Base-by-base conservation (phyloP, 1,139 yeast species). In the Yamadazyma oceani region DNA sequence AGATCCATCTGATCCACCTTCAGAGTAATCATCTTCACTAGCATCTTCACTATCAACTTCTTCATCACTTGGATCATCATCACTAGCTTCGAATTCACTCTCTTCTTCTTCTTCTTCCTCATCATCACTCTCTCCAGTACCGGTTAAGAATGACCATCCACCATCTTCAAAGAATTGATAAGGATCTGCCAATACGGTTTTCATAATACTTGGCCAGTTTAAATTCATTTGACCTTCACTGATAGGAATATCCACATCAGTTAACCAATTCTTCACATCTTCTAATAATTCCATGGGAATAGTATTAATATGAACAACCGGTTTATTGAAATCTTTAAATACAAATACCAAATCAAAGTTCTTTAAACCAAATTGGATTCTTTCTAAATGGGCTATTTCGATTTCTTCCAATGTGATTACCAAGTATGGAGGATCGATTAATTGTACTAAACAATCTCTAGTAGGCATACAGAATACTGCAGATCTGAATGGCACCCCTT, bases 401-500 rank as follows among this genome's bases (percentile, higher is more conserved):
- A 92, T 86, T 55, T 92, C 98, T 50, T 82, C 89, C 48, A 92
- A 71, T 3, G 96, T 87, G 25, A 92, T 82, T 27, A 92, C 97
- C 59, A 90, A 68, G 57, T 90, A 94, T 33, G 98, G 98, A 6
- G 96, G 95, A 58, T 92, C 98, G 44, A 90, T 80, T 49, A 94
- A 75, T 66, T 90, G 97, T 36, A 92, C 85, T 53, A 92, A 75
- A 71, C 97, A 92, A 60, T 92, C 97, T 54, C 97, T 84, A 0
- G 98, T 89, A 25, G 99, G 99, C 80, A 92, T 87, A 75, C 96
- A 84, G 55, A 85, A 81, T 17, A 92, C 97, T 14, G 95, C 86
- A 7, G 97, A 86, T 55, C 98, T 78, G 63, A 85, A 86, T 26
- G 98, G 98, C 15, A 92, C 98, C 75, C 98, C 99, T 50, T 82